phyloP scores from a whole-genome alignment of 169 alveolate genomes.

The Toxoplasma gondii region DNA sequence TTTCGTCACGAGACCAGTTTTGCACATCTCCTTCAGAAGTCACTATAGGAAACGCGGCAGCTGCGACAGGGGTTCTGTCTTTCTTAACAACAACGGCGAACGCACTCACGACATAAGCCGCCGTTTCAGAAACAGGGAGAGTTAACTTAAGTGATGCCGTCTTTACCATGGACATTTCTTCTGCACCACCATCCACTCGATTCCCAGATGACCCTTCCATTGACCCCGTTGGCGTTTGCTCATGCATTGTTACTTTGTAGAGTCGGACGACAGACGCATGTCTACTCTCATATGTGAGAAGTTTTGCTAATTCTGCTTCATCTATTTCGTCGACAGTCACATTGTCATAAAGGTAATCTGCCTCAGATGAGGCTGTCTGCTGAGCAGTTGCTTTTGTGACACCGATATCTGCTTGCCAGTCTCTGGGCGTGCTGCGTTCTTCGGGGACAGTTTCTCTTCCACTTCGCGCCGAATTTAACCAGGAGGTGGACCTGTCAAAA shows the following conservation, averaged over 20 bases:
- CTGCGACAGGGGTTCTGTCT: neutral
- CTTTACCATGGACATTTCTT: neutral
- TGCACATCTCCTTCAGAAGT: neutral
- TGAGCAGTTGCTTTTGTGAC: too few species aligned
- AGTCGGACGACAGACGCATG: neutral
- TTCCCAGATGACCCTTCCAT: neutral
- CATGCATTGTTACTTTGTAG: neutral
- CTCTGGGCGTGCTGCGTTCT: too few species aligned
- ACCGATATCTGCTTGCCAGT: too few species aligned
- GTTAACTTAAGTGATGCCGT: neutral
- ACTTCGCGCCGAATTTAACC: too few species aligned
- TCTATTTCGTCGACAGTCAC: too few species aligned
- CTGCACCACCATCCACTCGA: neutral
- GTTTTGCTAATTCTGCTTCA: too few species aligned
- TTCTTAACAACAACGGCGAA: neutral
- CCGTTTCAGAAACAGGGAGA: neutral
- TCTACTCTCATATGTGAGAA: too few species aligned
- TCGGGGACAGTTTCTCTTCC: too few species aligned
- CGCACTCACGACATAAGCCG: neutral
- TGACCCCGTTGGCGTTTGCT: neutral
- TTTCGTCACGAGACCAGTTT: neutral
- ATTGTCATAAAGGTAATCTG: too few species aligned
- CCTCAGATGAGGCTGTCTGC: too few species aligned
- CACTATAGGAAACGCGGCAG: neutral
- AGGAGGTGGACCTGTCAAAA: too few species aligned